Base-by-base conservation (phyloP, 305 asterid genomes). In the Caryopteris hybrid region DNA sequence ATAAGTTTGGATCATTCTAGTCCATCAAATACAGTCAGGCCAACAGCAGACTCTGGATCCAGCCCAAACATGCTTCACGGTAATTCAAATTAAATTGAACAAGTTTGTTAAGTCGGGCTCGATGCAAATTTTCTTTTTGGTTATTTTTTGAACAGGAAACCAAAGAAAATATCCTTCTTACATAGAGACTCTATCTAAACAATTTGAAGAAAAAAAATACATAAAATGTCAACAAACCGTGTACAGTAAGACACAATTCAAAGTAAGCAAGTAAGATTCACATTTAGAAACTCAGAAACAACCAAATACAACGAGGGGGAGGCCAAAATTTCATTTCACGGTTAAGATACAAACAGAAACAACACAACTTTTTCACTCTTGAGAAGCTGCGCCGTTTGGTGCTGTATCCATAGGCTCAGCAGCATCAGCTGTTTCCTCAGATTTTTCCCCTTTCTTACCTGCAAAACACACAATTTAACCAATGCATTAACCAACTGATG, bases 401-500 rank as follows among this genome's bases (percentile, higher is more conserved):
- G 59, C 8, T 5, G 25, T 50, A 9, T 69, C 74, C 74, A 22
- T 58, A 4, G 38, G 10, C 55, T 48, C 74, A 6, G 74, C 74
- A 6, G 74, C 61, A 3, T 48, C 68, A 34, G 45, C 68, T 0
- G 47, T 14, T 11, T 60, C 74, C 41, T 69, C 74, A 0, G 68
- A 5, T 38, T 69, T 69, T 3, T 85, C 88, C 63, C 79, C 87
- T 78, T 88, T 88, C 86, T 85, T 88, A 13, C 76, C 92, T 88
- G 84, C 51, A 71, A 38, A 59, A 21, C 11, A 51, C n/a, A 38
- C 10, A 22, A 20, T 68, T 75, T 18, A 2, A 11, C 8, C 1
- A 21, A 31, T 18, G 10, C 9, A 12, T 16, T 47, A 3, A 25
- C 18, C 16, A 12, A 61, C 18, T 11, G 29, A 12, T 18, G 17